Evolutionary conservation across 192 early-diverging fungal species (phyloP).

Genomic region (Allomyces macrogynus): DNA sequence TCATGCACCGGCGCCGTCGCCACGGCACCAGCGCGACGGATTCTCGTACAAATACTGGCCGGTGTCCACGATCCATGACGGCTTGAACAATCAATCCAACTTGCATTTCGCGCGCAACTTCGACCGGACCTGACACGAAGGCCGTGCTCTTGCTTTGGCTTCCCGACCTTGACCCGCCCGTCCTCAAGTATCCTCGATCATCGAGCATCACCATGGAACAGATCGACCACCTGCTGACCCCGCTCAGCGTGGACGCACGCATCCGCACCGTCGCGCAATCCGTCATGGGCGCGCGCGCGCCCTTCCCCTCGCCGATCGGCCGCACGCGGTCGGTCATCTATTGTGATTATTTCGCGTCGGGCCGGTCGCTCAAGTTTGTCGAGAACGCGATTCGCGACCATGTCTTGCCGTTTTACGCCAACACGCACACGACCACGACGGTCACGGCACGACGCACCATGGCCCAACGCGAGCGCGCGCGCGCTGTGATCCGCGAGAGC

Average conservation of each 20-base stretch:
- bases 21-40: too few species aligned
- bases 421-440: conserved; percentile 9
- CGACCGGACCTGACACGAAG: too few species aligned
- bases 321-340: conserved; percentile 5
- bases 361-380: conserved; percentile 4
- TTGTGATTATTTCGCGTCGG: conserved; percentile 10
- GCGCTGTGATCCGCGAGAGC: background rate
- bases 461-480: conserved; percentile 4
- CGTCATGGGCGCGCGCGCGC: too few species aligned
- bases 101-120: too few species aligned
- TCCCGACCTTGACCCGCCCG: too few species aligned
- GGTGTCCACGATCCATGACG: too few species aligned
- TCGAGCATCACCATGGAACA: conserved; percentile 5
- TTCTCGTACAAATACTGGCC: too few species aligned
- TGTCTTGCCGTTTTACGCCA: conserved; percentile 10
- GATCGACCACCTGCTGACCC: conserved; percentile 14
- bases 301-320: background rate
- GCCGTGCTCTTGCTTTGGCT: too few species aligned
- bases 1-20: too few species aligned
- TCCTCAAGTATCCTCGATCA: too few species aligned
- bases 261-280: background rate
- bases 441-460: conserved; percentile 3
- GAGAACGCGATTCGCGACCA: conserved; percentile 4
- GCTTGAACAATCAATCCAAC: too few species aligned
- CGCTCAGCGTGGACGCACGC: conserved; percentile 12